Evolutionary conservation across 495 filamentous ascomycete genomes (phyloP), one percentile per base, ranked within the genome.

Genomic region (Clavariopsis aquatica): DNA sequence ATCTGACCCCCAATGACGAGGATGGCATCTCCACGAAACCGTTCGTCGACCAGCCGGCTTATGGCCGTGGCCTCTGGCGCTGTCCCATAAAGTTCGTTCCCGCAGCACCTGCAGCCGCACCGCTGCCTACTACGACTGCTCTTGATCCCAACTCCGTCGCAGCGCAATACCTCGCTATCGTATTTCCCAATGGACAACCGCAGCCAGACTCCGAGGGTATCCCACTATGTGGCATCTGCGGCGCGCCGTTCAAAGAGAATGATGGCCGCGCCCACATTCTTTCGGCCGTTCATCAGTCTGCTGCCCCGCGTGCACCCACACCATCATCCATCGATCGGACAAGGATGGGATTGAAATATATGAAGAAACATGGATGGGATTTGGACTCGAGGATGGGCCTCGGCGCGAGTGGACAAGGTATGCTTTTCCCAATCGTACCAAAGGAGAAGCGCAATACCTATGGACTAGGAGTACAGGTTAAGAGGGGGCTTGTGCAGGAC

Each of bases 331-430:
- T 96, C 1, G 89, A 96, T 73, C 87, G 93, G n/a, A 81, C 80
- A 1, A 83, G 89, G 36, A 84, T 85, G 74, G 93, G 93, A 0
- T 79, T 98, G 8, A 81, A 82, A 57, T 87, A 90, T 52, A 84
- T 98, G 2, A 81, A 87, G 29, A 80, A 85, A 0, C 86, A 91
- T 65, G 93, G 93, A 38, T 98, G 91, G 89, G 90, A 96, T 73
- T 92, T 90, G 0, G 92, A 98, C 75, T 81, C 84, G 36, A 77
- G 91, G 23, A 69, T 77, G 6, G 93, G 93, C 0, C 81, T 98
- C 0, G 93, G 93, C 0, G 81, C 80, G 20, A 64, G 6, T 6
- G 47, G 73, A 0, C 84, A 93, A 71, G 93, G 93, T 2, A 88
- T 90, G 28, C 78, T 84, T 52, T 85, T 83, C 65, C 93, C 93